These are phyloP conservation scores for Skeletonema costatum DNA, from an alignment of 108 stramenopile species.

Conservation along the genomic window DNA sequence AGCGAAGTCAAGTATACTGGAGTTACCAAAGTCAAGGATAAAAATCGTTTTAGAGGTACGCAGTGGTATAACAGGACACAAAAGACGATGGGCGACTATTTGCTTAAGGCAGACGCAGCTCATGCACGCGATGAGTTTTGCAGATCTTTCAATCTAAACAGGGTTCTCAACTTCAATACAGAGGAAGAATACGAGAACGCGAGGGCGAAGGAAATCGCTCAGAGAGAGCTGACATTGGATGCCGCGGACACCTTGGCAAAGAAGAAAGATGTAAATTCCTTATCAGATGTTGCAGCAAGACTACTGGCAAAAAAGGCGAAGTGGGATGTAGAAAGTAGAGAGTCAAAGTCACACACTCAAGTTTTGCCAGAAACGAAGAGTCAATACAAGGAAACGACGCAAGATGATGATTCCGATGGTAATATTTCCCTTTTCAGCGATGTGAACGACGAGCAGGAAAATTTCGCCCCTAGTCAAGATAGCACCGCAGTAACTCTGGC, in stretches of 20 bases:
- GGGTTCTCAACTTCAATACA: neutral
- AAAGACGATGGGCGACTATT: neutral
- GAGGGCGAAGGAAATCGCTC: neutral
- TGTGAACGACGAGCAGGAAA: neutral
- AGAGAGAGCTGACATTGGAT: neutral
- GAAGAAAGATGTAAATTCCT: neutral
- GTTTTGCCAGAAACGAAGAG: neutral
- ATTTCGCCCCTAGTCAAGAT: neutral
- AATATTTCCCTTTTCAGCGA: slow-evolving; percentile 12
- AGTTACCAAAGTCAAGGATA: neutral
- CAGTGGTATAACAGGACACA: neutral
- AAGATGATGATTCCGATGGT: slow-evolving; percentile 3
- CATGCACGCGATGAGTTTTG: neutral
- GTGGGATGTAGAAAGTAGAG: neutral
- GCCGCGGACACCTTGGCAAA: neutral
- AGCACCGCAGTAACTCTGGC: neutral
- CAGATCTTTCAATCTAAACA: neutral
- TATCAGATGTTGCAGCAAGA: neutral
- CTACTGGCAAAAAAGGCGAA: neutral
- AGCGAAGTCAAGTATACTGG: neutral
- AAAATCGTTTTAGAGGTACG: neutral
- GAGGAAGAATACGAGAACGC: neutral
- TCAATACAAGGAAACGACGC: neutral
- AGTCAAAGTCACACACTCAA: neutral
- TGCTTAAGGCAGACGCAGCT: neutral